These are phyloP conservation scores for Exophiala spinifera DNA, from an alignment of 2,329 filamentous ascomycete genomes.

Conservation along the genomic window DNA sequence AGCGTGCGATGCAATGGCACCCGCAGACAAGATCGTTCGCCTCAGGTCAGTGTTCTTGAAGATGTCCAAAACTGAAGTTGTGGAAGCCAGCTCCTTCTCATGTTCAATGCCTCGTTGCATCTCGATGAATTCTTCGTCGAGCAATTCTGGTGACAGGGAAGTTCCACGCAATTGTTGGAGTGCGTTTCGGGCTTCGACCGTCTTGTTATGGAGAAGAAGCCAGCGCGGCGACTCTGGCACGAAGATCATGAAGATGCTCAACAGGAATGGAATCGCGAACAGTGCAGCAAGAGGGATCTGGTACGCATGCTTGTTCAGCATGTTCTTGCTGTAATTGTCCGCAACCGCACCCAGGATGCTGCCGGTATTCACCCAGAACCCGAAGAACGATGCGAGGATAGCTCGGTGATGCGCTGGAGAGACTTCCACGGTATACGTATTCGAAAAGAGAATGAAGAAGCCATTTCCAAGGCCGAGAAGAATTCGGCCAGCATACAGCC, in stretches of 20 bases:
- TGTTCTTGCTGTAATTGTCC: neutral
- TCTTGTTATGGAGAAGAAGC: neutral
- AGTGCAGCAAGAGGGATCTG: neutral
- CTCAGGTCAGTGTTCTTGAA: neutral
- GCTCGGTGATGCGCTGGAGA: slow-evolving; percentile 48
- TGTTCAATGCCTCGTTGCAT: neutral
- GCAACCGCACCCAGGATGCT: slow-evolving; percentile 41
- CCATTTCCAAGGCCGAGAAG: slow-evolving; percentile 44
- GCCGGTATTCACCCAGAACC: neutral
- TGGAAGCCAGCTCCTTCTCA: neutral
- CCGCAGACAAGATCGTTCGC: neutral
- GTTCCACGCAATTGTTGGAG: neutral
- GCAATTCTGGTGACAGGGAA: too few relatives aligned
- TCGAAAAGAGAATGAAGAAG: slow-evolving; percentile 46
- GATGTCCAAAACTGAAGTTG: neutral
- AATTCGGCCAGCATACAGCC: slow-evolving; percentile 47
- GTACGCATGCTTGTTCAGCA: neutral
- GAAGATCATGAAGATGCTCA: neutral
- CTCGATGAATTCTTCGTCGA: neutral
- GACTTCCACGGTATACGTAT: slow-evolving; percentile 49
- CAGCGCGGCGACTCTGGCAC: neutral
- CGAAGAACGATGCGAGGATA: slow-evolving; percentile 38
- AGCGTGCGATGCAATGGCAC: neutral
- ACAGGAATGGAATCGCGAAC: neutral
- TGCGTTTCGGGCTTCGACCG: neutral